Conservation (phyloP, 2,329 filamentous ascomycete species). For the Aspergillus transmontanensis region DNA sequence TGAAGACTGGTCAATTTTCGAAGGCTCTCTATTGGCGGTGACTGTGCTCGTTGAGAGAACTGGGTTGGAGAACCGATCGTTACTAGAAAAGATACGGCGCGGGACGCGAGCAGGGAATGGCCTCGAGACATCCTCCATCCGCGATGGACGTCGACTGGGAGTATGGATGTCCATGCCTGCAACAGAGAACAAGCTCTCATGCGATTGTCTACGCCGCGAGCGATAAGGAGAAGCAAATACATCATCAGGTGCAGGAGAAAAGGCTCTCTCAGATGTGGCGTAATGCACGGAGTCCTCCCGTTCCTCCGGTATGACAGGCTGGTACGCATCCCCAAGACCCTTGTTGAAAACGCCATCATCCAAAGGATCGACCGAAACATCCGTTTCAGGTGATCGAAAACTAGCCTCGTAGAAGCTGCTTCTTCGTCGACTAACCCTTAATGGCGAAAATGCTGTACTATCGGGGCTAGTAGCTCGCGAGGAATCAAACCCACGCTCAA, state of each 20-base stretch:
- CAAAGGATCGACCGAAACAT: conserved; percentile 15
- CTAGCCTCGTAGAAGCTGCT: conserved; percentile 63
- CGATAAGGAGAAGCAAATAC: conserved; percentile 37
- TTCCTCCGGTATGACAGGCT: conserved; percentile 44
- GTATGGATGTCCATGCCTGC: conserved; percentile 89
- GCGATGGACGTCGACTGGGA: conserved; percentile 72
- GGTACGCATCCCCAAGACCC: conserved; percentile 22
- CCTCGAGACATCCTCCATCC: conserved; percentile 63
- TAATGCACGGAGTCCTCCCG: conserved; percentile 33
- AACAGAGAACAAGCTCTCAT: conserved; percentile 87
- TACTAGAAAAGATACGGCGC: conserved; percentile 49
- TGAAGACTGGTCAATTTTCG: conserved; percentile 29
- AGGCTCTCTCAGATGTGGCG: conserved; percentile 14
- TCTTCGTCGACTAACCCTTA: conserved; percentile 63
- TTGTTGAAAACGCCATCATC: conserved; percentile 22
- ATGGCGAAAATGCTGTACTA: conserved; percentile 67
- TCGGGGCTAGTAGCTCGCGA: conserved; percentile 81
- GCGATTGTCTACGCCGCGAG: conserved; percentile 69
- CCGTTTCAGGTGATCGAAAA: conserved; percentile 37
- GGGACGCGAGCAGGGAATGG: conserved; percentile 43
- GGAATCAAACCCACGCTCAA: conserved; percentile 64
- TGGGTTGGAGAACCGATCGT: conserved; percentile 42
- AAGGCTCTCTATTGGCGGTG: conserved; percentile 34
- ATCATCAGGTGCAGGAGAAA: conserved; percentile 21
- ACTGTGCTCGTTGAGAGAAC: conserved; percentile 42